Evolutionary conservation across 2,329 filamentous ascomycete species (phyloP), one percentile per base, ranked within the genome.

Genomic region (Epichloe sibirici): DNA sequence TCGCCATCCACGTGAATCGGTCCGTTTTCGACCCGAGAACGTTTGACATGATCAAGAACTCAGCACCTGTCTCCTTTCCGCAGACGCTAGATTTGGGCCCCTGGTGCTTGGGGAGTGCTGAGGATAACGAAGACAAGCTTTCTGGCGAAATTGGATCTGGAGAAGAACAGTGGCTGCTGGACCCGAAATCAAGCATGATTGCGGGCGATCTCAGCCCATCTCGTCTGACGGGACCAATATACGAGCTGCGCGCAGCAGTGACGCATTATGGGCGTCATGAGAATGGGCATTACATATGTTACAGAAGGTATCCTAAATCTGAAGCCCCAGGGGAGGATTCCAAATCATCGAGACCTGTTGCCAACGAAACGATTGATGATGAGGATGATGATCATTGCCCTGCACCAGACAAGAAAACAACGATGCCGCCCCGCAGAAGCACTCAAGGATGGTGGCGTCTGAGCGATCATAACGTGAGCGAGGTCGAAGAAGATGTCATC

Each of bases 261-360:
- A 93, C 89, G 1, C 93, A 97, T 64, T 88, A 86, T 56, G 93
- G 93, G 4, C 78, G 86, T 35, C 93, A 97, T 65, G 90, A 96
- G 56, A 95, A 95, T 61, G 93, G 93, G 0, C 93, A 98, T 69
- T 97, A 98, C 61, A 83, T 96, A 40, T 95, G 89, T 65, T 95
- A 93, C 66, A 79, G 88, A 49, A 87, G 85, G 61, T 84, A 88
- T 61, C 75, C 79, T 15, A 62, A 63, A 5, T 53, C 57, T 8
- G 48, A 44, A 4, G 42, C 35, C 0, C 45, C 51, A 9, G 40
- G 34, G 4, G 45, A 21, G 12, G 43, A 49, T 15, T 0, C 35
- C 11, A 17, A 49, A 15, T 8, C 38, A 5, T 23, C 34, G 12
- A 15, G 34, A 12, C 4, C 47, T 3, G 12, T 40, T 34, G 13